These are phyloP conservation scores for Nemania diffusa DNA, from an alignment of 2,329 filamentous ascomycete species.

Conservation along the genomic window DNA sequence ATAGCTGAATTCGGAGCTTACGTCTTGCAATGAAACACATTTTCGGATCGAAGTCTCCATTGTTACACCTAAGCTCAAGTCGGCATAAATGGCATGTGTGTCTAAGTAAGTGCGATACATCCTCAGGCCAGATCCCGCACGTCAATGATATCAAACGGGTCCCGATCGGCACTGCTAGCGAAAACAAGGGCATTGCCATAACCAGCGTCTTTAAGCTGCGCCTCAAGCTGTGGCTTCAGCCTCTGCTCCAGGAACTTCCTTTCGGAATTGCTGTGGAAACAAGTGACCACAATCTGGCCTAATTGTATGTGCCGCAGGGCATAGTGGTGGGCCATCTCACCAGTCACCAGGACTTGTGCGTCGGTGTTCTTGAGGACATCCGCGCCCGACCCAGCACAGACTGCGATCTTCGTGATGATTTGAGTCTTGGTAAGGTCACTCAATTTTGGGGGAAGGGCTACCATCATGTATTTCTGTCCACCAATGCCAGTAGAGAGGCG, in stretches of 20 bases:
- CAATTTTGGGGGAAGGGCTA: slow-evolving; percentile 59
- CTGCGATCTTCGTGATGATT: slow-evolving; percentile 74
- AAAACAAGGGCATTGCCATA: slow-evolving; percentile 65
- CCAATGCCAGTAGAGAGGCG: slow-evolving; percentile 74
- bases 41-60: background rate
- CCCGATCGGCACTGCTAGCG: slow-evolving; percentile 82
- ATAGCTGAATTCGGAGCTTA: background rate
- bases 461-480: slow-evolving; percentile 65
- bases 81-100: background rate
- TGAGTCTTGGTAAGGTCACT: slow-evolving; percentile 48
- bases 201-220: slow-evolving; percentile 63
- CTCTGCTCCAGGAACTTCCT: slow-evolving; percentile 80
- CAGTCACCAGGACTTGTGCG: slow-evolving; percentile 87
- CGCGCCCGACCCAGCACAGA: slow-evolving; percentile 90
- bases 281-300: slow-evolving; percentile 81
- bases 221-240: slow-evolving; percentile 73
- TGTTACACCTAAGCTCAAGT: background rate
- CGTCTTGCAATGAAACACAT: background rate
- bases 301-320: slow-evolving; percentile 86
- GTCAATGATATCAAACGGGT: slow-evolving; percentile 85
- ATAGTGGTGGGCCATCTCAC: slow-evolving; percentile 93
- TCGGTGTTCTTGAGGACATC: slow-evolving; percentile 75
- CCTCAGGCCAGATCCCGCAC: slow-evolving; percentile 52
- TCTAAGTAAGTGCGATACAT: background rate
- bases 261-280: slow-evolving; percentile 96